Percentiles rank a stretch among this genome's conserved stretches.
phyloP scores from a whole-genome alignment of 768 basidiomycete genomes.

The Gelatoporia subvermispora region DNA sequence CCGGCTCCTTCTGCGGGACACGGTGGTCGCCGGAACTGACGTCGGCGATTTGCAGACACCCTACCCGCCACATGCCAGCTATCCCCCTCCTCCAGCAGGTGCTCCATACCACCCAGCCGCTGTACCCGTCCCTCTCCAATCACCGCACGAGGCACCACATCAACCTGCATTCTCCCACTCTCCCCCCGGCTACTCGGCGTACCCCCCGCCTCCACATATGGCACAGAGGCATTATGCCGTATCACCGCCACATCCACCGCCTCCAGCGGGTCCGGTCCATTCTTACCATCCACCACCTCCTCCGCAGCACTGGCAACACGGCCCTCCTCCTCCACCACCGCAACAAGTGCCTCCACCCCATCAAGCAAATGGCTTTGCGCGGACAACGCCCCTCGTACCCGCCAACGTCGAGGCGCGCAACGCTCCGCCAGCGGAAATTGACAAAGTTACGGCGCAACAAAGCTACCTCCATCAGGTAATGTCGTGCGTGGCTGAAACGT shows the following conservation, averaged over 20 bases:
- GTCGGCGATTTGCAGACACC: constrained; percentile 21
- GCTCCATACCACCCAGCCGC: too few species aligned
- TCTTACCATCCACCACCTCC: constrained; percentile 14
- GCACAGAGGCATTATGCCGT: constrained; percentile 15
- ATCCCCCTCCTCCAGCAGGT: too few species aligned
- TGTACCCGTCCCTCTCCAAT: constrained; percentile 23
- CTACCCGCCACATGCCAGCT: constrained; percentile 23
- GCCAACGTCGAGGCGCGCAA: constrained; percentile 36
- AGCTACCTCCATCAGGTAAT: constrained; percentile 37
- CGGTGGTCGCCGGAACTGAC: constrained; percentile 11
- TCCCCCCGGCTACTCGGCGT: constrained; percentile 15
- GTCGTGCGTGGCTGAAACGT: constrained; percentile 5
- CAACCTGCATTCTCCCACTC: constrained; percentile 32
- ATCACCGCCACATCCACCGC: constrained; percentile 11
- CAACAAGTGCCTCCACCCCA: constrained; percentile 10
- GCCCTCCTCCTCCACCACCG: constrained; percentile 10
- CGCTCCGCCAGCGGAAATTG: constrained; percentile 31
- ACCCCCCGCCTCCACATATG: constrained; percentile 22
- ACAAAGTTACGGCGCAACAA: constrained; percentile 27
- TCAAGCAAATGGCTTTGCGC: constrained; percentile 23
- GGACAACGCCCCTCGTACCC: constrained; percentile 38
- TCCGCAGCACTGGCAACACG: constrained; percentile 22
- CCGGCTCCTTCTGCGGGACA: constrained; percentile 16
- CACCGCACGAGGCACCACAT: constrained; percentile 41
- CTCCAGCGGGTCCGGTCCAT: constrained; percentile 6